Conservation (phyloP, 2,329 filamentous ascomycete genomes). For the Tolypocladium ophioglossoides region DNA sequence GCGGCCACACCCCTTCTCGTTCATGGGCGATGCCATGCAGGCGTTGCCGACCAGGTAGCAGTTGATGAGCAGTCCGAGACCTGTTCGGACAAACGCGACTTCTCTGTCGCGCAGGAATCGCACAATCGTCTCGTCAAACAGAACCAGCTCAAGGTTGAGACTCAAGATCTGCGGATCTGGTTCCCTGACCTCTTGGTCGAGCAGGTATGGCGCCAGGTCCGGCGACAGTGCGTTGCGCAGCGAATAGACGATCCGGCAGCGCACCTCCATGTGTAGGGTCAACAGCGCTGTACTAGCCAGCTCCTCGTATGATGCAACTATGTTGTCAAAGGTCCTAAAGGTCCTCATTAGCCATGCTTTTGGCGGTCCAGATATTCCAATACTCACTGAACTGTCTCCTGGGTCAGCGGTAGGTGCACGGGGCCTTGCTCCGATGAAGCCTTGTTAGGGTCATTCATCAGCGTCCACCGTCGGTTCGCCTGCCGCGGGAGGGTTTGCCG, state of each 20-base stretch:
- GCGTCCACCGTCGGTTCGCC: slow-evolving; percentile 71
- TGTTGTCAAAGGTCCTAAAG: slow-evolving; percentile 69
- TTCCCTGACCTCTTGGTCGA: slow-evolving; percentile 63
- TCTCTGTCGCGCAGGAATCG: slow-evolving; percentile 63
- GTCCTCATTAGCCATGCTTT: slow-evolving; percentile 11
- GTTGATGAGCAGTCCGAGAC: slow-evolving; percentile 70
- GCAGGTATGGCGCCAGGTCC: slow-evolving; percentile 49
- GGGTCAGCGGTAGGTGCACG: slow-evolving; percentile 79
- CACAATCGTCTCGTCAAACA: slow-evolving; percentile 74
- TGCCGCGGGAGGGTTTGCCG: slow-evolving; percentile 40
- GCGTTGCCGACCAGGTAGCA: slow-evolving; percentile 65
- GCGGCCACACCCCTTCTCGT: slow-evolving; percentile 68
- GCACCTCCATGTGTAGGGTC: slow-evolving; percentile 80
- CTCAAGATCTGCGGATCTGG: slow-evolving; percentile 72
- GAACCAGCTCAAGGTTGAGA: slow-evolving; percentile 75
- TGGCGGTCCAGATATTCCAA: neutral
- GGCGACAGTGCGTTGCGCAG: slow-evolving; percentile 54
- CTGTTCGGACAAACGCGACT: slow-evolving; percentile 63
- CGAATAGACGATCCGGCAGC: slow-evolving; percentile 75
- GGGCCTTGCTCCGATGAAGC: slow-evolving; percentile 49
- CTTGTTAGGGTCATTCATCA: slow-evolving; percentile 56
- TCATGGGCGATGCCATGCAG: slow-evolving; percentile 68
- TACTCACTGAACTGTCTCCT: slow-evolving; percentile 68
- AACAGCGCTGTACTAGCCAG: slow-evolving; percentile 71
- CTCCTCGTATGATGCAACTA: slow-evolving; percentile 71